Evolutionary conservation across 148 eudicot species (phyloP).

Genomic region (Cornus florida): DNA sequence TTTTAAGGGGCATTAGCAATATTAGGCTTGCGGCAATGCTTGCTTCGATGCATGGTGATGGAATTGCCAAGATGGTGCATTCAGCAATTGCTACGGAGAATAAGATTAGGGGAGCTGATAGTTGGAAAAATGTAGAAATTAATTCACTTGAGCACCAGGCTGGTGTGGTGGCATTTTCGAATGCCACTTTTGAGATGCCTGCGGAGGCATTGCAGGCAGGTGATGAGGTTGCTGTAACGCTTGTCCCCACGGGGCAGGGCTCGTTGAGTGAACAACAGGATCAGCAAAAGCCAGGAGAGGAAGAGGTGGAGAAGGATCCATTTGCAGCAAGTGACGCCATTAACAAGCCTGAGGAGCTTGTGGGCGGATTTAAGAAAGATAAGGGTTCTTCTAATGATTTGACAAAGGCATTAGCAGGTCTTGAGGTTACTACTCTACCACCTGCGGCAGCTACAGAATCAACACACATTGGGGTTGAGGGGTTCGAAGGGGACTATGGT

Average conservation of each 20-base stretch:
- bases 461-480: conserved; percentile 85
- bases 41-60: conserved; percentile 78
- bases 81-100: conserved; percentile 73
- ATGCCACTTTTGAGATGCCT: conserved; percentile 72
- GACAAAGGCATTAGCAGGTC: conserved; percentile 73
- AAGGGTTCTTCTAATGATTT: conserved; percentile 63
- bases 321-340: conserved; percentile 90
- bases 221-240: conserved; percentile 70
- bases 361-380: conserved; percentile 87
- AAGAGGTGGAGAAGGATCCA: conserved; percentile 68
- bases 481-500: conserved; percentile 97
- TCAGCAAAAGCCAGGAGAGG: conserved; percentile 46
- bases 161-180: conserved; percentile 60
- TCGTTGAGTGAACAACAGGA: conserved; percentile 55
- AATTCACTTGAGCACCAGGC: conserved; percentile 66
- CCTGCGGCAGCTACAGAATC: conserved; percentile 90
- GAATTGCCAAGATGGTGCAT: conserved; percentile 92
- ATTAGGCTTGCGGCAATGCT: conserved; percentile 91
- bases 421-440: conserved; percentile 83
- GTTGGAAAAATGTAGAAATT: conserved; percentile 57
- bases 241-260: conserved; percentile 35
- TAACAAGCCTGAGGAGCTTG: conserved; percentile 68
- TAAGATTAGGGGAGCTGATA: conserved; percentile 92
- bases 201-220: conserved; percentile 73
- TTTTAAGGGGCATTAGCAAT: conserved; percentile 81